Evolutionary conservation across 306 rosid species (phyloP).

Genomic region (Albizia julibrissin): DNA sequence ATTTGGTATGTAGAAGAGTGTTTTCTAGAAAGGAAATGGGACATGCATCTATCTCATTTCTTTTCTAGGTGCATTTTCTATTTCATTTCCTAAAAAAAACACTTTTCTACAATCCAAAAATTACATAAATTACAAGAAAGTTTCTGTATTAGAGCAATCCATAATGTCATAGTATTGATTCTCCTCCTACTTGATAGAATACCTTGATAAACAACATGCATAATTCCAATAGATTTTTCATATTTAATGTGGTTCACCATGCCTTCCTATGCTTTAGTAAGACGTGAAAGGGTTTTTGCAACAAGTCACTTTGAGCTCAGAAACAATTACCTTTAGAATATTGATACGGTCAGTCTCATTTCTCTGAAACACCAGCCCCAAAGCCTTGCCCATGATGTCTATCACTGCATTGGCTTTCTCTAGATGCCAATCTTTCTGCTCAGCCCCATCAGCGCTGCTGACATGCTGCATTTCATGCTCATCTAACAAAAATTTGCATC

Average conservation of each 20-base stretch:
- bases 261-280: constrained; percentile 11
- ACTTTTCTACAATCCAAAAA: not conserved
- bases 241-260: constrained; percentile 13
- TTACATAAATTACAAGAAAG: not conserved
- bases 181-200: not conserved
- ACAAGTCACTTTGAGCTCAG: constrained; percentile 32
- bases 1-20: not conserved
- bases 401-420: constrained; percentile 94
- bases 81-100: not conserved
- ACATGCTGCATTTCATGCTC: constrained; percentile 71
- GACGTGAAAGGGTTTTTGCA: not conserved
- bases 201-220: not conserved
- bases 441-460: constrained; percentile 50
- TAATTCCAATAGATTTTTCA: not conserved
- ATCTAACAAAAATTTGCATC: constrained; percentile 91
- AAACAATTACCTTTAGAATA: constrained; percentile 80
- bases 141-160: constrained; percentile 4
- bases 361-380: constrained; percentile 78
- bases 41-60: too few relatives aligned
- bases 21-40: too few relatives aligned
- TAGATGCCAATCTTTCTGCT: constrained; percentile 65
- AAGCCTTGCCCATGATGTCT: constrained; percentile 90
- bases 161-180: constrained; percentile 20
- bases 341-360: constrained; percentile 91
- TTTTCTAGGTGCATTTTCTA: too few relatives aligned